A percentile compares a stretch with the other conserved stretches of the same genome.
Conservation (phyloP, 768 basidiomycete genomes). For the Chlorophyllum brunneum region DNA sequence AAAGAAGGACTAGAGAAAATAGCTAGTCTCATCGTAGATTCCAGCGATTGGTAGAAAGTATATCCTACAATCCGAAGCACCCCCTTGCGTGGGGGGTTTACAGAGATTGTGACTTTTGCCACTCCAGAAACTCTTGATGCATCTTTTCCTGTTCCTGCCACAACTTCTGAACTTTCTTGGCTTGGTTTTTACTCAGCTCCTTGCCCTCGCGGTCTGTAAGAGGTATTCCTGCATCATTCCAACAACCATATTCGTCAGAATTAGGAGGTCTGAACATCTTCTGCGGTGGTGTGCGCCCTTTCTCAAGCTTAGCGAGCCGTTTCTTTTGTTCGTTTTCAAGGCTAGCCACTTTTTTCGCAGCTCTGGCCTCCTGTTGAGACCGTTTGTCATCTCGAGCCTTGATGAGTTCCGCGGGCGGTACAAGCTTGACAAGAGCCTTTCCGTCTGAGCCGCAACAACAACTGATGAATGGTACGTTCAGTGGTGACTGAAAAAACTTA, state of each 20-base stretch:
- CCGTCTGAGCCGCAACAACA: conserved; percentile 56
- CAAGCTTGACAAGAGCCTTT: conserved; percentile 91
- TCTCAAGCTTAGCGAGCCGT: conserved; percentile 77
- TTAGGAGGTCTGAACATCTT: conserved; percentile 86
- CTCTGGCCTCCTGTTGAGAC: conserved; percentile 68
- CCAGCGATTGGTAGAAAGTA: conserved; percentile 59
- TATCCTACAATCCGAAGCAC: conserved; percentile 5
- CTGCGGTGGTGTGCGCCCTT: conserved; percentile 67
- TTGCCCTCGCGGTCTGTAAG: conserved; percentile 80
- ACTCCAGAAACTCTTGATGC: conserved; percentile 72
- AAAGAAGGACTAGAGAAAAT: conserved; percentile 73
- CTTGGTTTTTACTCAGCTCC: conserved; percentile 76
- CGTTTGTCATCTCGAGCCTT: conserved; percentile 87
- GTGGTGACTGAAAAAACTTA: conserved; percentile 23
- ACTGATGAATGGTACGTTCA: conserved; percentile 9
- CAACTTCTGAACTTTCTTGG: conserved; percentile 77
- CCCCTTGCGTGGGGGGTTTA: conserved; percentile 1
- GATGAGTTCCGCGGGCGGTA: conserved; percentile 76
- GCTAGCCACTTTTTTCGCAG: conserved; percentile 71
- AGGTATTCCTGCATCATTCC: conserved; percentile 85
- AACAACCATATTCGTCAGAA: conserved; percentile 70
- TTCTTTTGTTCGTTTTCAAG: conserved; percentile 64
- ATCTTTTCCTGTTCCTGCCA: conserved; percentile 70
- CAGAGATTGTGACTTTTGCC: conserved; percentile 26
- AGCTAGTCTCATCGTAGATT: conserved; percentile 54